Conservation (phyloP, 2,329 filamentous ascomycete species). For the Fusarium vanettenii region DNA sequence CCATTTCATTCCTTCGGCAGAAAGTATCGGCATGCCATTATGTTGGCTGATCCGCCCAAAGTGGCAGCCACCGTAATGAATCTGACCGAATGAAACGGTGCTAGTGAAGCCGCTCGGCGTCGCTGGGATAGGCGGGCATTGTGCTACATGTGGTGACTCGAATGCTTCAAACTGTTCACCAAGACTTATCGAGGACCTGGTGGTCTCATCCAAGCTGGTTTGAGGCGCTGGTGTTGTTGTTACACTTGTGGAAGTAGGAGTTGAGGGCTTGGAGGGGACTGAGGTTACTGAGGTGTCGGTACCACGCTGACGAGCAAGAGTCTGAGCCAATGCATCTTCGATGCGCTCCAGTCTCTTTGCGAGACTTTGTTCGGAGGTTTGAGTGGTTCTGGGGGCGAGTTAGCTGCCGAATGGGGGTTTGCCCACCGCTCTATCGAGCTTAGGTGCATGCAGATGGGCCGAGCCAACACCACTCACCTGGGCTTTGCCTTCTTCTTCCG, state of each 20-base stretch:
- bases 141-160: conserved; percentile 4
- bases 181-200: conserved; percentile 1
- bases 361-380: conserved; percentile 29
- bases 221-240: not conserved
- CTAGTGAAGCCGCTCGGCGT: conserved; percentile 12
- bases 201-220: not conserved
- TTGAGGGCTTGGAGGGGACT: conserved; percentile 5
- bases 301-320: conserved; percentile 15
- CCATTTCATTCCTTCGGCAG: conserved; percentile 37
- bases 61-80: conserved; percentile 38
- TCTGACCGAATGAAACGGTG: conserved; percentile 35
- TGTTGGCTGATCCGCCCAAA: conserved; percentile 40
- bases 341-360: conserved; percentile 36
- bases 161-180: conserved; percentile 9
- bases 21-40: conserved; percentile 38
- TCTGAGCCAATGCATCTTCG: conserved; percentile 35
- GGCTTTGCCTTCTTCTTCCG: conserved; percentile 30
- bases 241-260: conserved; percentile 1
- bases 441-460: too few species aligned
- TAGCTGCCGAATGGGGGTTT: not conserved
- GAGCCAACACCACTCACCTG: conserved; percentile 22
- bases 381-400: conserved; percentile 14
- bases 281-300: not conserved
- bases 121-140: not conserved
- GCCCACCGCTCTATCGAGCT: not conserved